Base-by-base conservation (phyloP, 1,284 basidiomycete genomes). In the Trichosporon ovoides region DNA sequence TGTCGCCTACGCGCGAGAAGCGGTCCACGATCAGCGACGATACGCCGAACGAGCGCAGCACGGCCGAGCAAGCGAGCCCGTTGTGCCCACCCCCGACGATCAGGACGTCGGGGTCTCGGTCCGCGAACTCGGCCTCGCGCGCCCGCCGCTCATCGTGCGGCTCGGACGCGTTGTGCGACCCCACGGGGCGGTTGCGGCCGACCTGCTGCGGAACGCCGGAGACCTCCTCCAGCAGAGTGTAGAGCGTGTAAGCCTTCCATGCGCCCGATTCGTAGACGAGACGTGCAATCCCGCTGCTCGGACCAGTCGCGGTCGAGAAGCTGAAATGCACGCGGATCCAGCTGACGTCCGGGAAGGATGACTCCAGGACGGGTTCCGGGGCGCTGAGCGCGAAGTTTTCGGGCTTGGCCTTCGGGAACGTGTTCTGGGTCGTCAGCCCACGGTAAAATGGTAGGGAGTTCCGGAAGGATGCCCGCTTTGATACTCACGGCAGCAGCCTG, bases 61-160 rank as follows among this genome's bases (percentile, higher is more conserved):
- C 76, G 37, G 85, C 86, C 3, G 83, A 84, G 13, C 83, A 68
- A 4, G 80, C 82, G 33, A 88, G 71, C 9, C 86, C 87, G 54
- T 82, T 81, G 70, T 88, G 86, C 0, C 86, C 86, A 10, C 78
- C 86, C 3, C 86, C 86, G 48, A 87, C 70, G 52, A 63, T 55
- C 38, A 63, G 59, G 7, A 83, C 83, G 7, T 75, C 68, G 0
- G 80, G 80, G 28, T 79, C 72, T n/a, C 58, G 55, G 46, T 78
- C 71, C 16, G 70, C 67, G 64, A 81, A 83, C 37, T 77, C 74
- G 16, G 63, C 52, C 64, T 83, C 82, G 37, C 73, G 54, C 1
- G 60, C 61, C 4, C 69, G 55, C 24, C 63, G 62, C 11, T 65
- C 68, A 24, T 72, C 69, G 46, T 71, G 68, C 3, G 64, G 63